Evolutionary conservation across 1,139 yeast genomes (phyloP).

Genomic region (Komagataea norvegica): DNA sequence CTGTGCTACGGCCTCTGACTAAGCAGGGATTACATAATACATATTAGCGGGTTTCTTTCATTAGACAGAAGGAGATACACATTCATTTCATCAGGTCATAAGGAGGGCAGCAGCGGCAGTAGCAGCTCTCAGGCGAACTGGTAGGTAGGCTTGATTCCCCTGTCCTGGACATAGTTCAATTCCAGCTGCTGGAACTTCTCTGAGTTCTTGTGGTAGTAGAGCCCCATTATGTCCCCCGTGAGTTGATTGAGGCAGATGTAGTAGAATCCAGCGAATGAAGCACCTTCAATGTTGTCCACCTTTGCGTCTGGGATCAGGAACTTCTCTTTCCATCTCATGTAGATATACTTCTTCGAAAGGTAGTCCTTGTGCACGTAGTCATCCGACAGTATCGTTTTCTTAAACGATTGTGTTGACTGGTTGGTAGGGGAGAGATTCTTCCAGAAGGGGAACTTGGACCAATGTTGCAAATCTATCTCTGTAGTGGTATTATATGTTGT

Average conservation of each 20-base stretch:
- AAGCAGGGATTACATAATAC: no score
- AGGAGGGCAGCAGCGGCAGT: neutral
- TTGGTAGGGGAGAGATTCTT: slow-evolving; percentile 29
- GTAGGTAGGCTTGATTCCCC: slow-evolving; percentile 4
- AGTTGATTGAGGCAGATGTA: slow-evolving; percentile 78
- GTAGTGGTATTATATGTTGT: slow-evolving; percentile 54
- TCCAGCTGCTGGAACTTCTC: slow-evolving; percentile 73
- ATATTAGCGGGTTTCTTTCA: no score
- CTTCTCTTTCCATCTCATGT: slow-evolving; percentile 94
- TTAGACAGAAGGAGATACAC: no score
- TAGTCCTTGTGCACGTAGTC: slow-evolving; percentile 31
- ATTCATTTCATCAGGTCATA: no score
- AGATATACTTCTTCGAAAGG: slow-evolving; percentile 47
- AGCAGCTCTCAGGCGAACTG: slow-evolving; percentile 4
- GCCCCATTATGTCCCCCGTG: slow-evolving; percentile 70
- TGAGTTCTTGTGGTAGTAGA: slow-evolving; percentile 73
- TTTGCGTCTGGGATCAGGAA: slow-evolving; percentile 78
- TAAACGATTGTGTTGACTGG: slow-evolving; percentile 24
- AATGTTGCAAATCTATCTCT: slow-evolving; percentile 75
- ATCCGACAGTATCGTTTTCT: slow-evolving; percentile 26
- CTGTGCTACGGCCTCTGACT: no score
- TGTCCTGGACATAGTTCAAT: slow-evolving; percentile 42
- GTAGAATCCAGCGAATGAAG: slow-evolving; percentile 90
- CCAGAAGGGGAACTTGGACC: slow-evolving; percentile 74
- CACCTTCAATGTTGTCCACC: slow-evolving; percentile 61